These are phyloP conservation scores for Candida coquimbonensis DNA, from an alignment of 805 yeast genomes.

Conservation along the genomic window DNA sequence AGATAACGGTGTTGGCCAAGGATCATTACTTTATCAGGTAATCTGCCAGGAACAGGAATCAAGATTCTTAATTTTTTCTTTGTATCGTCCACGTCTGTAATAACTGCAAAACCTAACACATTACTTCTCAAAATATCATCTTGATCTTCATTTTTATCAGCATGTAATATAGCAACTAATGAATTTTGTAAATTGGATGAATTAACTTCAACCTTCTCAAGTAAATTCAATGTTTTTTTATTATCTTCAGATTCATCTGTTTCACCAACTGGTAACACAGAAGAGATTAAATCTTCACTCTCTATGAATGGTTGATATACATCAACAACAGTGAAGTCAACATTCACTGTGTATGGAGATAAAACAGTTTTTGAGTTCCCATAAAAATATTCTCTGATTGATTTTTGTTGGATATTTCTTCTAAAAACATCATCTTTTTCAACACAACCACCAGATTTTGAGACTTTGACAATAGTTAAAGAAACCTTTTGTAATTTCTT, in stretches of 20 bases:
- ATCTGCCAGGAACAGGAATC: conserved; percentile 80
- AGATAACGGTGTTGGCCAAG: conserved; percentile 76
- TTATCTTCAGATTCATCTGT: conserved; percentile 21
- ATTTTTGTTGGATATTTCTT: conserved; percentile 66
- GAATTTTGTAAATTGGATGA: conserved; percentile 64
- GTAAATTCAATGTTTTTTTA: conserved; percentile 6
- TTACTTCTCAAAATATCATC: conserved; percentile 46
- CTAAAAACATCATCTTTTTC: conserved; percentile 63
- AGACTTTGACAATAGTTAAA: conserved; percentile 44
- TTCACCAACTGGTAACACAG: conserved; percentile 23
- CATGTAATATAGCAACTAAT: conserved; percentile 57
- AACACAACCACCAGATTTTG: conserved; percentile 70
- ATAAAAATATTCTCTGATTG: conserved; percentile 84
- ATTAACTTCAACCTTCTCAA: conserved; percentile 36
- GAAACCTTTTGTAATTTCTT: conserved; percentile 35
- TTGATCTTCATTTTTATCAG: conserved; percentile 38
- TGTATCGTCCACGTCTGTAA: conserved; percentile 59
- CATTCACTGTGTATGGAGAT: conserved; percentile 82
- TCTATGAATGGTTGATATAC: conserved; percentile 48
- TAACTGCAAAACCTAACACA: conserved; percentile 68
- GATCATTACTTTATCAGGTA: conserved; percentile 70
- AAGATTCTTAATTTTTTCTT: conserved; percentile 62
- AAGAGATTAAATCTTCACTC: conserved; percentile 11
- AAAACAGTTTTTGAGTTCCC: conserved; percentile 62
- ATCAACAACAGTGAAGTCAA: conserved; percentile 51